Evolutionary conservation across 306 rosid genomes (phyloP).

Genomic region (Vachellia pachyceras): DNA sequence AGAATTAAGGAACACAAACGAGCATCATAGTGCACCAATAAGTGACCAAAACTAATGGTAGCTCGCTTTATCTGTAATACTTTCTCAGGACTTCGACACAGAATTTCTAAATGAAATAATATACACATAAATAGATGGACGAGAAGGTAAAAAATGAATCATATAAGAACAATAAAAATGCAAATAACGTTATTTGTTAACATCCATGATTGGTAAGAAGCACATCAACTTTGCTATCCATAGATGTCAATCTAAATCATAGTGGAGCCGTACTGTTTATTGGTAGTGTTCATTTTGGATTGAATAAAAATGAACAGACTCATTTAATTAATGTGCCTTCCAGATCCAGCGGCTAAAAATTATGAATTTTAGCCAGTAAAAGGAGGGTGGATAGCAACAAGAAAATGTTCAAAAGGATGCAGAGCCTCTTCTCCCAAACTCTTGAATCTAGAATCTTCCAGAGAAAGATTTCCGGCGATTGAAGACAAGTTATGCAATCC

Average conservation of each 20-base stretch:
- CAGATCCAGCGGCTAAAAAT: neutral
- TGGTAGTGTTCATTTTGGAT: neutral
- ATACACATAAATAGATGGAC: neutral
- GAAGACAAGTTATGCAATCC: conserved; percentile 44
- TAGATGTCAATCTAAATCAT: neutral
- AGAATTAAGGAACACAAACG: conserved; percentile 41
- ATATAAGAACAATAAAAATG: neutral
- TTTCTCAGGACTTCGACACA: conserved; percentile 2
- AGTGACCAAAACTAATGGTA: neutral
- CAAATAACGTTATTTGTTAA: neutral
- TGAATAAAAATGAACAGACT: neutral
- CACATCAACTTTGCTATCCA: neutral
- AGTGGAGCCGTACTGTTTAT: neutral
- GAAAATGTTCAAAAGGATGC: conserved; percentile 54
- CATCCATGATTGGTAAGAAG: conserved; percentile 4
- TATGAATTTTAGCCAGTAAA: neutral
- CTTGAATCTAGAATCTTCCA: conserved; percentile 42
- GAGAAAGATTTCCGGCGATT: conserved; percentile 42
- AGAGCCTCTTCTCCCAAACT: conserved; percentile 63
- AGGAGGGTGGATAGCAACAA: neutral
- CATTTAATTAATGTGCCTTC: neutral
- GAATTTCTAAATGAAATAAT: neutral
- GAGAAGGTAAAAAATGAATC: neutral
- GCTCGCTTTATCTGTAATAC: neutral
- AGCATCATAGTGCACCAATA: conserved; percentile 4